phyloP scores from a whole-genome alignment of 192 early-diverging fungal species.

The Mortierella claussenii region DNA sequence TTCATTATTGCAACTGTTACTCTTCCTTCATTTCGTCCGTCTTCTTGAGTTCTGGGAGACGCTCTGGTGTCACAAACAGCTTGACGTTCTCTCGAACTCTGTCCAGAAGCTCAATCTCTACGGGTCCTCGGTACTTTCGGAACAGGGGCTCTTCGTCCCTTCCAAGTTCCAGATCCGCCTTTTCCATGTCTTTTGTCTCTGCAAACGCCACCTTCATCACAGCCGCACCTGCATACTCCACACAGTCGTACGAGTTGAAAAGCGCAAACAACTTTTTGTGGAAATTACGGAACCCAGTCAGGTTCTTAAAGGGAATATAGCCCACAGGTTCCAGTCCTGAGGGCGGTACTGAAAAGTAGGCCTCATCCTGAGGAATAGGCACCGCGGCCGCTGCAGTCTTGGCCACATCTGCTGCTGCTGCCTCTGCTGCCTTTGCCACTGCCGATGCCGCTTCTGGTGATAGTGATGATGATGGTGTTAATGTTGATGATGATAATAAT shows the following conservation, averaged over 20 bases:
- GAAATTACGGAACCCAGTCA: slow-evolving; percentile 54
- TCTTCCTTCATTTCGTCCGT: background rate
- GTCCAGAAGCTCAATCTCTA: slow-evolving; percentile 39
- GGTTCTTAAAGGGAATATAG: slow-evolving; percentile 30
- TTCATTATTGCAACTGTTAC: background rate
- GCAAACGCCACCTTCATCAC: slow-evolving; percentile 70
- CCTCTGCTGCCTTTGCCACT: background rate
- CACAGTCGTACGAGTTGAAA: slow-evolving; percentile 56
- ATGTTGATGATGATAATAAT: too few relatives aligned
- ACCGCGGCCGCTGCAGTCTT: slow-evolving; percentile 9
- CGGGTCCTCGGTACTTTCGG: slow-evolving; percentile 45
- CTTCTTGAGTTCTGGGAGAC: slow-evolving; percentile 34
- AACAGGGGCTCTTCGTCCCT: slow-evolving; percentile 55
- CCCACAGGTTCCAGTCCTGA: slow-evolving; percentile 42
- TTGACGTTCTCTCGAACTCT: slow-evolving; percentile 42
- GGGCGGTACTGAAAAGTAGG: slow-evolving; percentile 49
- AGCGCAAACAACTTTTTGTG: slow-evolving; percentile 54
- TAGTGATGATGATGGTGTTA: background rate
- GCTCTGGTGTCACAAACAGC: slow-evolving; percentile 34
- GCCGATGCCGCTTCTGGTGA: background rate
- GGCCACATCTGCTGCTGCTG: background rate
- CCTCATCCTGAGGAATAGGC: slow-evolving; percentile 49
- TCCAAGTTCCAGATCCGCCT: slow-evolving; percentile 52
- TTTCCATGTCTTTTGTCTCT: slow-evolving; percentile 52
- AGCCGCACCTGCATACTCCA: slow-evolving; percentile 57